These are phyloP conservation scores for Exophiala spinifera DNA, from an alignment of 2,329 filamentous ascomycete species.

Conservation along the genomic window DNA sequence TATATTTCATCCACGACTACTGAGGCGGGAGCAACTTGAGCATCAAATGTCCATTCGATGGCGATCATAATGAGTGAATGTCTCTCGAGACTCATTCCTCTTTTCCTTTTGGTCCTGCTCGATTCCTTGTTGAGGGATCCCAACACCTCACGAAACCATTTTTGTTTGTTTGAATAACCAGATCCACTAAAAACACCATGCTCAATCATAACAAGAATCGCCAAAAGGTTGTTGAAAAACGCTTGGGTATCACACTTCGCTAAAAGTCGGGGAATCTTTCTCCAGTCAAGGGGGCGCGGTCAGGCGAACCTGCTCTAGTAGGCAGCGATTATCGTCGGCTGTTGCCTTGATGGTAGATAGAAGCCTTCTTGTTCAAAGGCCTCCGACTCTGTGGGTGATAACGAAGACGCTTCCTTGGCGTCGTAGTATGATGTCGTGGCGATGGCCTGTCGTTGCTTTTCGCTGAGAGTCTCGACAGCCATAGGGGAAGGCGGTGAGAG, in stretches of 20 bases:
- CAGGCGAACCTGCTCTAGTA: constrained; percentile 39
- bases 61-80: too few species aligned
- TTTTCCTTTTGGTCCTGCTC: not conserved
- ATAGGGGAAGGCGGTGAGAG: constrained; percentile 62
- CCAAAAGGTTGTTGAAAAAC: constrained; percentile 9
- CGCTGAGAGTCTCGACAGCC: constrained; percentile 56
- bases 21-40: constrained; percentile 6
- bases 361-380: constrained; percentile 48
- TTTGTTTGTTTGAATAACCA: not conserved
- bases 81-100: too few species aligned
- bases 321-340: constrained; percentile 48
- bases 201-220: constrained; percentile 21
- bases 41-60: too few species aligned
- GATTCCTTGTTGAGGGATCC: not conserved
- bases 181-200: constrained; percentile 18
- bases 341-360: constrained; percentile 45
- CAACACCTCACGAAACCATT: not conserved
- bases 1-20: constrained; percentile 25
- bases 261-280: constrained; percentile 13
- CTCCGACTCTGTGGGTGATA: constrained; percentile 30
- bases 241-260: constrained; percentile 24
- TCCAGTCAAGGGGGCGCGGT: constrained; percentile 27
- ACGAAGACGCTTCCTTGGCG: constrained; percentile 22
- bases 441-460: constrained; percentile 51
- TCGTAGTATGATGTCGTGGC: constrained; percentile 42